Base-by-base conservation (phyloP, 176 grass and related monocot species). In the Elaeis guineensis region DNA sequence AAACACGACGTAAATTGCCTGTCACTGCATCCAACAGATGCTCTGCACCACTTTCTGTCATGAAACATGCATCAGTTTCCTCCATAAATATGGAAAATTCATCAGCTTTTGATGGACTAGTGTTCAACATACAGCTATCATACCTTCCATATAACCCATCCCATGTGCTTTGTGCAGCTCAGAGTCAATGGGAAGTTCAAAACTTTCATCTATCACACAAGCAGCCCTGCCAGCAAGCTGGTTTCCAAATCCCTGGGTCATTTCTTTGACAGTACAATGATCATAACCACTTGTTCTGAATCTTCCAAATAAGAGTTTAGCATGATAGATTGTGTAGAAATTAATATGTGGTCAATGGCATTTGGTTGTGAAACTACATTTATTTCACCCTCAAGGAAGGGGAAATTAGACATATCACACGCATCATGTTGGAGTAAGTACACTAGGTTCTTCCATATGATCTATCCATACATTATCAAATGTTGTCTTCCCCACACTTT, bases 241-340 rank as follows among this genome's bases (percentile, higher is more conserved):
- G 57, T 83, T 64, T 52, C 52, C 68, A 61, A 67, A 52, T 57
- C 44, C 59, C 54, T 57, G 19, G 69, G 63, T 3, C 48, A 77
- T 72, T 52, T 76, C 64, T 64, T 58, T 69, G 50, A 69, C 35
- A 50, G 12, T 66, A 52, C 68, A 76, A 51, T 21, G 52, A 73
- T 65, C n/a, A 19, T 55, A 60, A 69, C 50, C 26, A 73, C 59
- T 17, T 65, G 62, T 5, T 55, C 52, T 50, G 48, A 16, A 60
- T 50, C 15, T 30, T 65, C 53, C 17, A 52, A n/a, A 55, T 57
- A 50, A 51, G 14, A 64, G 8, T 7, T 50, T 6, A 6, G 4
- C 20, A 17, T 19, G 32, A 35, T 35, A 9, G 32, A 35, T 35
- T 1, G 32, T 17, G 20, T 17, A 49, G 21, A 1, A 61, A 19